Conservation (phyloP, 2,329 filamentous ascomycete genomes). For the Pseudohalonectria lignicola region DNA sequence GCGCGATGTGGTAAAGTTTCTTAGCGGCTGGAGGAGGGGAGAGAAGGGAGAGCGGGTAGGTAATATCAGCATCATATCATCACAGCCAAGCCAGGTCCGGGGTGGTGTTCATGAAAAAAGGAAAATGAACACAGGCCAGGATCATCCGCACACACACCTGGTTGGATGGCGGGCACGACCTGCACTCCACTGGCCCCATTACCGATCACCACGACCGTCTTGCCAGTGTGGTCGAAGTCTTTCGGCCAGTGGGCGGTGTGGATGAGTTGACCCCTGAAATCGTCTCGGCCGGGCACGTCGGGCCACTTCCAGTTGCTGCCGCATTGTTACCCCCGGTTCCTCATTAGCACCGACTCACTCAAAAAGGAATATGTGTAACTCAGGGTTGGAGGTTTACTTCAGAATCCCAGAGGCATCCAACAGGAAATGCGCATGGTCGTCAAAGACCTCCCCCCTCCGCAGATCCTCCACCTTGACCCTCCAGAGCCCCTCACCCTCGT, state of each 20-base stretch:
- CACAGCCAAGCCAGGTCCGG: no score
- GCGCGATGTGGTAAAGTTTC: constrained; percentile 25
- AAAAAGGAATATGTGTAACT: no score
- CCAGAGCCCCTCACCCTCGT: constrained; percentile 30
- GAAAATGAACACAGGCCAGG: no score
- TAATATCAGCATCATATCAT: constrained; percentile 6
- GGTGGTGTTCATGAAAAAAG: no score
- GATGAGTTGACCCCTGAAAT: constrained; percentile 35
- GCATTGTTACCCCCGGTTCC: constrained; percentile 7
- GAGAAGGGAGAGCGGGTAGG: not conserved
- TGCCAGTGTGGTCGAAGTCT: constrained; percentile 34
- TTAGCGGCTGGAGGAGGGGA: constrained; percentile 15
- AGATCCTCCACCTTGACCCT: constrained; percentile 26
- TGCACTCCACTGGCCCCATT: constrained; percentile 45
- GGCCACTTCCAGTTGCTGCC: constrained; percentile 41
- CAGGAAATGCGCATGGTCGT: constrained; percentile 34
- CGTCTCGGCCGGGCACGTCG: constrained; percentile 30
- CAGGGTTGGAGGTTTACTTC: no score
- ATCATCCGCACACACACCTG: no score
- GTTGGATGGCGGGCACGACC: constrained; percentile 37
- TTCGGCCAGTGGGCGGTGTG: constrained; percentile 44
- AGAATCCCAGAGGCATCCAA: constrained; percentile 39
- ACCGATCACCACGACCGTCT: constrained; percentile 44
- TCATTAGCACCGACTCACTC: not conserved
- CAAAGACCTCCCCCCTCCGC: constrained; percentile 25